Evolutionary conservation across 2,329 filamentous ascomycete species (phyloP).

Genomic region (Arachnomyces sp.): DNA sequence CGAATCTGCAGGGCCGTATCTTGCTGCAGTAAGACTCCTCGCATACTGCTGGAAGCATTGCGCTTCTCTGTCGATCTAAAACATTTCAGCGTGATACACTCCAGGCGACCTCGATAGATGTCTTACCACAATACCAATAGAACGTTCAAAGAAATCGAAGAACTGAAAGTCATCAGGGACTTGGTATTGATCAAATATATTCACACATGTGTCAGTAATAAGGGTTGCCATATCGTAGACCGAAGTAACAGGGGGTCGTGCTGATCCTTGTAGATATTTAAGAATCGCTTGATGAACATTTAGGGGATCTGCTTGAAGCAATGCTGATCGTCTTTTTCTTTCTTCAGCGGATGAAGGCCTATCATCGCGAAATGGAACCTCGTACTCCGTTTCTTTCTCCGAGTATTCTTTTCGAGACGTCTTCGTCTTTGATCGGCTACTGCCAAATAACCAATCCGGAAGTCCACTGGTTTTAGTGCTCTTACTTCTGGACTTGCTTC

Average conservation of each 20-base stretch:
- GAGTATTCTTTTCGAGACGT: too few relatives aligned
- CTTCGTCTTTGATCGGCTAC: too few relatives aligned
- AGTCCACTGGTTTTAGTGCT: too few relatives aligned
- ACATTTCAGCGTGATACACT: neutral
- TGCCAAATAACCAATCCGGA: too few relatives aligned
- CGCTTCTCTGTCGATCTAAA: slow-evolving; percentile 19
- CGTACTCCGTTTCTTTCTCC: neutral
- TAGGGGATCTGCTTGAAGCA: slow-evolving; percentile 37
- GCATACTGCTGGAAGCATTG: slow-evolving; percentile 13
- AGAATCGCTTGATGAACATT: slow-evolving; percentile 56
- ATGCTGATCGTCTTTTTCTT: neutral
- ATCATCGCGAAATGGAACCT: neutral
- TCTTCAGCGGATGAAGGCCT: neutral
- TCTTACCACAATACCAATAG: slow-evolving; percentile 44
- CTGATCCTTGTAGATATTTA: slow-evolving; percentile 52
- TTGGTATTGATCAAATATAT: slow-evolving; percentile 53
- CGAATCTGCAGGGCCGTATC: too few relatives aligned
- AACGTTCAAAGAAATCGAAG: slow-evolving; percentile 60
- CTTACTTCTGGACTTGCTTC: too few relatives aligned
- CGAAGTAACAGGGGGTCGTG: slow-evolving; percentile 50
- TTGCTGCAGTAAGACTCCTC: slow-evolving; percentile 38
- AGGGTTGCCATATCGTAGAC: slow-evolving; percentile 57
- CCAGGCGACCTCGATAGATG: neutral
- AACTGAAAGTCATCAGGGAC: slow-evolving; percentile 56
- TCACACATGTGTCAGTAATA: slow-evolving; percentile 54